Percentiles rank a stretch among this genome's conserved stretches.
Evolutionary conservation across 169 alveolate genomes (phyloP).

Genomic region (Plasmodium billcollinsi): DNA sequence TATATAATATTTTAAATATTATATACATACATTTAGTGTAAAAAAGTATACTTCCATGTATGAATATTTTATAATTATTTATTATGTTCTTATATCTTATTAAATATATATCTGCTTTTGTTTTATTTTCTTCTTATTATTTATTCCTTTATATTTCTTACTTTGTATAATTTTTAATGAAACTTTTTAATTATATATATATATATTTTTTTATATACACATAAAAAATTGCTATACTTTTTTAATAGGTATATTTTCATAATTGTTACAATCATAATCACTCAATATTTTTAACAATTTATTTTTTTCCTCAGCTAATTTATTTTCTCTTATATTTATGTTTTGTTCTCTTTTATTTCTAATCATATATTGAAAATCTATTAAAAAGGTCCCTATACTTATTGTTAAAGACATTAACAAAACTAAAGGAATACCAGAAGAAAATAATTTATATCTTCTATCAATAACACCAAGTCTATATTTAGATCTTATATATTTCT

Average conservation of each 20-base stretch:
- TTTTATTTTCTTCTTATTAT: too few relatives aligned
- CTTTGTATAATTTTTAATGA: too few relatives aligned
- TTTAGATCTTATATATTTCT: conserved; percentile 43
- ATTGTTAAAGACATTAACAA: conserved; percentile 62
- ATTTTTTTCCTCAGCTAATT: conserved; percentile 56
- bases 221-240: conserved; percentile 8
- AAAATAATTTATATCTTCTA: conserved; percentile 64
- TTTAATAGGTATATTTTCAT: conserved; percentile 74
- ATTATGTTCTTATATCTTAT: too few relatives aligned
- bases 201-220: not conserved
- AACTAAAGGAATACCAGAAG: conserved; percentile 69
- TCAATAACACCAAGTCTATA: conserved; percentile 65
- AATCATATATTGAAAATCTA: conserved; percentile 66
- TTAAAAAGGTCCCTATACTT: conserved; percentile 54
- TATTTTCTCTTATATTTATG: conserved; percentile 70
- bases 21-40: too few relatives aligned
- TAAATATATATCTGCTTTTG: too few relatives aligned
- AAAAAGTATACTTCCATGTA: too few relatives aligned
- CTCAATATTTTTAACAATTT: conserved; percentile 60
- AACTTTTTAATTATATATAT: not conserved
- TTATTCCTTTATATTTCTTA: too few relatives aligned
- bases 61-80: too few relatives aligned
- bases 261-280: conserved; percentile 67
- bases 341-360: conserved; percentile 55
- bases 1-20: too few relatives aligned